Conservation (phyloP, 192 early-diverging fungal genomes). For the Gamsiella multidivaricata region DNA sequence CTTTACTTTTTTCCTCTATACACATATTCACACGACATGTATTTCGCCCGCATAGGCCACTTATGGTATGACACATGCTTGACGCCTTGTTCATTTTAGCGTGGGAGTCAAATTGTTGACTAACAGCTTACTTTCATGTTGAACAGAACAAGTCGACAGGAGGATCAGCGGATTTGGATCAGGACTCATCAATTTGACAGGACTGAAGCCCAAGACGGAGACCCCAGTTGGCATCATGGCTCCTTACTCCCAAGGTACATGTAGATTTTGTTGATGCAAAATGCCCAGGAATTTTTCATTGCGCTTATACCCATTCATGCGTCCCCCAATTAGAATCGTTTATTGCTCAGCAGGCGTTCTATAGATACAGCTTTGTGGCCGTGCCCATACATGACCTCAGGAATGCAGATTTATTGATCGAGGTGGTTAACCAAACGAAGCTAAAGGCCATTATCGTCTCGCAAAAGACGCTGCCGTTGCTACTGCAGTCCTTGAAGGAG, state of each 20-base stretch:
- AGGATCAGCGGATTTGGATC: conserved; percentile 55
- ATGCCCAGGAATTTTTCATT: too few species aligned
- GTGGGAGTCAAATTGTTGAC: neutral
- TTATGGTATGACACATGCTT: too few species aligned
- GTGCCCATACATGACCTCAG: conserved; percentile 49
- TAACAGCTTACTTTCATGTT: neutral
- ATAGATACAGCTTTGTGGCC: conserved; percentile 50
- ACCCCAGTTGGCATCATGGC: conserved; percentile 50
- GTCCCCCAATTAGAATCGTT: conserved; percentile 23
- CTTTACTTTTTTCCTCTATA: too few species aligned
- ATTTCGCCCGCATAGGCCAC: too few species aligned
- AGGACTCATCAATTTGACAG: conserved; percentile 46
- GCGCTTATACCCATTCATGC: neutral
- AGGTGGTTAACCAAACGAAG: conserved; percentile 48
- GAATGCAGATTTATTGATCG: conserved; percentile 32
- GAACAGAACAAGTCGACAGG: conserved; percentile 38
- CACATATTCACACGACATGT: too few species aligned
- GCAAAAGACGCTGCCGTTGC: conserved; percentile 23
- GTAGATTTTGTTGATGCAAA: neutral
- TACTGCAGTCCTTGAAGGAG: conserved; percentile 31
- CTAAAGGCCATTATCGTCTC: conserved; percentile 48
- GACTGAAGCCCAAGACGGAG: conserved; percentile 38
- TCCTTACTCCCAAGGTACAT: conserved; percentile 56
- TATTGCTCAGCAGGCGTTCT: conserved; percentile 45
- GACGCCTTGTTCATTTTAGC: neutral